Conservation (phyloP, 176 grass and related monocot genomes). For the Ensete ventricosum region DNA sequence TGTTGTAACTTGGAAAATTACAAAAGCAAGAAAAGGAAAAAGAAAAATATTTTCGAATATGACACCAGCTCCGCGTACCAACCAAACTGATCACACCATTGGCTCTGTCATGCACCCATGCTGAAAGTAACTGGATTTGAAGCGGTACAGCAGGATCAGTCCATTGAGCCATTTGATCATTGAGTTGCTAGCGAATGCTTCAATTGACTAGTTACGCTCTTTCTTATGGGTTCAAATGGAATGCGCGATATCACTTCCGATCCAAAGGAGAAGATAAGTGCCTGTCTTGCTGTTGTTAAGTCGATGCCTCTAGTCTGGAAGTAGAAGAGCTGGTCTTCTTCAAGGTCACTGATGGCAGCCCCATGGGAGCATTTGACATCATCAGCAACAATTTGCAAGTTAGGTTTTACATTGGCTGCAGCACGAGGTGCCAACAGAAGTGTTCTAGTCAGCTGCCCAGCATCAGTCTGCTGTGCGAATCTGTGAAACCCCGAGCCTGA, state of each 20-base stretch:
- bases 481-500: conserved; percentile 17
- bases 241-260: conserved; percentile 71
- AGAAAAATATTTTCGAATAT: no score
- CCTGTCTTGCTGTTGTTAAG: conserved; percentile 48
- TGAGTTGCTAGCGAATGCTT: conserved; percentile 44
- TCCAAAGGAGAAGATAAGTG: conserved; percentile 76
- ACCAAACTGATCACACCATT: not conserved
- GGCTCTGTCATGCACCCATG: not conserved
- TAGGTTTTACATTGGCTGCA: conserved; percentile 78
- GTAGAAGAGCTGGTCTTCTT: conserved; percentile 72
- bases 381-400: conserved; percentile 94
- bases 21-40: no score
- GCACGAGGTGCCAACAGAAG: conserved; percentile 80
- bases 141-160: not conserved
- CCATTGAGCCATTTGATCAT: not conserved
- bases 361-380: conserved; percentile 97
- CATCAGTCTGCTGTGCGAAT: conserved; percentile 76
- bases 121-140: not conserved
- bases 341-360: conserved; percentile 86
- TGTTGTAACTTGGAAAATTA: no score
- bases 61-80: no score
- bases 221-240: conserved; percentile 49
- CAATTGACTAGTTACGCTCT: conserved; percentile 32
- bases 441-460: conserved; percentile 70
- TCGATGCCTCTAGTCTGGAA: conserved; percentile 72